These are phyloP conservation scores for Haematococcus sp. DNA, from an alignment of 139 green algal species.

Conservation along the genomic window DNA sequence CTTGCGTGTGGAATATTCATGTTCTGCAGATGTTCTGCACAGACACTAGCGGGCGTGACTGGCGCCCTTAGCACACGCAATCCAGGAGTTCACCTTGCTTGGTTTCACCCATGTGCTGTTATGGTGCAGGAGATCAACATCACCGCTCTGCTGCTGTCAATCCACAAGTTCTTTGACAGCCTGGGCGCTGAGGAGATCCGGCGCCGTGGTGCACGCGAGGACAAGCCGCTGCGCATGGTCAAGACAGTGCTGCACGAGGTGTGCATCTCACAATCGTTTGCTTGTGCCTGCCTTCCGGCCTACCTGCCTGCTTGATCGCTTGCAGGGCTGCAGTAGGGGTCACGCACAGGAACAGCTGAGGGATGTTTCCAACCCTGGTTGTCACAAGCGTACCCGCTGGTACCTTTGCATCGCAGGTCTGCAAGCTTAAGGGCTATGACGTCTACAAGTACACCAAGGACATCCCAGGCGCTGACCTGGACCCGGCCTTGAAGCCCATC, in stretches of 20 bases:
- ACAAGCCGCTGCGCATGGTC: slow-evolving; percentile 96
- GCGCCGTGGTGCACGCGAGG: slow-evolving; percentile 66
- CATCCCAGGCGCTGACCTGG: slow-evolving; percentile 47
- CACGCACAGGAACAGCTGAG: too few relatives aligned
- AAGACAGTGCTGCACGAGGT: slow-evolving; percentile 96
- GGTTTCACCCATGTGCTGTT: too few relatives aligned
- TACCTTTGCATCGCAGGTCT: slow-evolving; percentile 11
- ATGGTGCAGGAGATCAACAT: slow-evolving; percentile 71
- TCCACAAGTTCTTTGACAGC: slow-evolving; percentile 88
- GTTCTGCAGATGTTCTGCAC: too few relatives aligned
- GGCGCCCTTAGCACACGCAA: too few relatives aligned
- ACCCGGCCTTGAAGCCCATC: slow-evolving; percentile 40
- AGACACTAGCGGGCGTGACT: too few relatives aligned
- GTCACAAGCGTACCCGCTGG: too few relatives aligned
- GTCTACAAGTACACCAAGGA: slow-evolving; percentile 52
- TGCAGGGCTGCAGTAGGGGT: not conserved
- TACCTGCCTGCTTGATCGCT: too few relatives aligned
- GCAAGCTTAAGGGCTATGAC: slow-evolving; percentile 42
- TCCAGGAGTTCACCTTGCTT: too few relatives aligned
- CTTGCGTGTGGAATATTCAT: too few relatives aligned
- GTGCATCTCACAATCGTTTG: slow-evolving; percentile 42
- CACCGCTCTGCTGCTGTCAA: slow-evolving; percentile 64
- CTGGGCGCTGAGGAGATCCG: slow-evolving; percentile 89
- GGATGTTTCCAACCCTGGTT: too few relatives aligned
- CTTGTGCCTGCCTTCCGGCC: too few relatives aligned